A percentile compares a stretch with the other conserved stretches of the same genome.
Conservation (phyloP, 768 basidiomycete species). For the Tricholoma saponaceum region DNA sequence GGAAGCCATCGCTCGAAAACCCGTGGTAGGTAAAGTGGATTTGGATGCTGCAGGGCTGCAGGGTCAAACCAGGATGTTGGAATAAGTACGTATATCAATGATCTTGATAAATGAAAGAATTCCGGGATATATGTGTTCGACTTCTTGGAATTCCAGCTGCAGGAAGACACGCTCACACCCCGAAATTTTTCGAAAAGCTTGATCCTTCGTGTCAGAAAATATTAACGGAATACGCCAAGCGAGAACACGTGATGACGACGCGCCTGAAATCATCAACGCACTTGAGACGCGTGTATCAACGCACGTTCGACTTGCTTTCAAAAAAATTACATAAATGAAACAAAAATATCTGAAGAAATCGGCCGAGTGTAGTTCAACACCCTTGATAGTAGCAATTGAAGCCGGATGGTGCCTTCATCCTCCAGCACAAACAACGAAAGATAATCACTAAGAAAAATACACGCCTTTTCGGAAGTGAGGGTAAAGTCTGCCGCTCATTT, state of each 20-base stretch:
- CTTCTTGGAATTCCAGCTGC: background rate
- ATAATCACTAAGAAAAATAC: too few relatives aligned
- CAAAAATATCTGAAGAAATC: too few relatives aligned
- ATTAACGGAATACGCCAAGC: background rate
- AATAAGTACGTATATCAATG: background rate
- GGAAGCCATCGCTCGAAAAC: background rate
- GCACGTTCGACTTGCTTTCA: too few relatives aligned
- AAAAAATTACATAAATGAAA: too few relatives aligned
- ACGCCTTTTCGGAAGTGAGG: too few relatives aligned
- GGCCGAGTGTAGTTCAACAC: too few relatives aligned
- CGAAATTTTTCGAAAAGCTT: background rate
- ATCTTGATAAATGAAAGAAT: background rate
- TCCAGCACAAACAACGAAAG: too few relatives aligned
- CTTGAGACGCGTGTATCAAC: too few relatives aligned
- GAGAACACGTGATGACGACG: background rate
- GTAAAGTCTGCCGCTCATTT: too few relatives aligned
- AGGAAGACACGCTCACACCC: background rate
- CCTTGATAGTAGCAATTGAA: too few relatives aligned
- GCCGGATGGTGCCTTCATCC: too few relatives aligned
- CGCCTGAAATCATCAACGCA: background rate
- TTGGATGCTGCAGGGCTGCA: background rate
- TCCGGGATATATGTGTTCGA: background rate
- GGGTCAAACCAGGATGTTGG: background rate
- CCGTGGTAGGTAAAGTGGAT: background rate
- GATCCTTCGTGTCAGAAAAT: background rate